These are phyloP conservation scores for Elsinoe ampelina DNA, from an alignment of 2,329 filamentous ascomycete genomes.

Conservation along the genomic window DNA sequence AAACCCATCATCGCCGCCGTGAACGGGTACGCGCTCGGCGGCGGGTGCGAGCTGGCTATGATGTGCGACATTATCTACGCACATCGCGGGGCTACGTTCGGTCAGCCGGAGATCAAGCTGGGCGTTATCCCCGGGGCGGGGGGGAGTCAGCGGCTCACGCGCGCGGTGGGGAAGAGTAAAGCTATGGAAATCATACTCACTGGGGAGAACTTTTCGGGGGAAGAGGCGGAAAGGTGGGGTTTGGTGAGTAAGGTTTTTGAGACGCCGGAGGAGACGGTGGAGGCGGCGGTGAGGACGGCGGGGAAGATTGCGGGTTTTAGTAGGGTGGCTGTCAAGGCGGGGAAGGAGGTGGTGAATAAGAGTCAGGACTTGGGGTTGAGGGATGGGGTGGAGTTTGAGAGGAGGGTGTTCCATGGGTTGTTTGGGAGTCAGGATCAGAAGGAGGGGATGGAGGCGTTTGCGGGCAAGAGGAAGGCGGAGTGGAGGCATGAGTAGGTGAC, in stretches of 20 bases:
- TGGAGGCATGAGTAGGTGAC: slow-evolving; percentile 66
- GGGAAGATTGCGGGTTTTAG: slow-evolving; percentile 84
- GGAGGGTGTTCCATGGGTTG: slow-evolving; percentile 81
- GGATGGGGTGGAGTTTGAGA: slow-evolving; percentile 91
- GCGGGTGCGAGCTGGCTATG: slow-evolving; percentile 92
- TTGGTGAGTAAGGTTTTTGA: slow-evolving; percentile 75
- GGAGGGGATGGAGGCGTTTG: slow-evolving; percentile 77
- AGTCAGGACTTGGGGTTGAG: slow-evolving; percentile 81
- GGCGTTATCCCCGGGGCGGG: slow-evolving; percentile 88
- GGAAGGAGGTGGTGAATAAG: slow-evolving; percentile 99
- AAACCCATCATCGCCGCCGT: slow-evolving; percentile 93
- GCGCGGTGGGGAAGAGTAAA: slow-evolving; percentile 57
- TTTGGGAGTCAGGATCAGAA: slow-evolving; percentile 97
- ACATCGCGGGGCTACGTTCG: slow-evolving; percentile 76
- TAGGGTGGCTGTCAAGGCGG: slow-evolving; percentile 75
- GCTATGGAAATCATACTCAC: slow-evolving; percentile 91
- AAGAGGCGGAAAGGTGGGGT: slow-evolving; percentile 82
- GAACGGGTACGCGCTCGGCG: slow-evolving; percentile 86
- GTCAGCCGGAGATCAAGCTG: slow-evolving; percentile 94
- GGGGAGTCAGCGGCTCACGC: slow-evolving; percentile 78
- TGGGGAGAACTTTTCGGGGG: slow-evolving; percentile 72
- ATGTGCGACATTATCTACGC: slow-evolving; percentile 97
- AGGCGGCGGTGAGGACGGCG: slow-evolving; percentile 71
- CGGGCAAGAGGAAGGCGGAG: slow-evolving; percentile 84
- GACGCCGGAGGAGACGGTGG: slow-evolving; percentile 70